Base-by-base conservation (phyloP, 306 rosid species). In the Vicia faba region DNA sequence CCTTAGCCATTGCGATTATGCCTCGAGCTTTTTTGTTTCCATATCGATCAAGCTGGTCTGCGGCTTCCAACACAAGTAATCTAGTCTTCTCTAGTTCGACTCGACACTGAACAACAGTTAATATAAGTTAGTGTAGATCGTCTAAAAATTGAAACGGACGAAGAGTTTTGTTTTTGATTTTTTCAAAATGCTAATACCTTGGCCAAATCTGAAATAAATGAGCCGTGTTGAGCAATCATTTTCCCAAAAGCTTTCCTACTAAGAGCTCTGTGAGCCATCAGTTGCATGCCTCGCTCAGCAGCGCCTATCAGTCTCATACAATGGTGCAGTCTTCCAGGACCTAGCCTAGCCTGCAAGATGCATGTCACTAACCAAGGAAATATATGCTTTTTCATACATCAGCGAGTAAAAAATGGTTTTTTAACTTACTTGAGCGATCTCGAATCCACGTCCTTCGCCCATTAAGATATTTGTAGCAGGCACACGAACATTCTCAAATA, bases 281-380 rank as follows among this genome's bases (percentile, higher is more conserved):
- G 3, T 53, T 82, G 79, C 92, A 95, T 90, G 75, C 96, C 97
- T 61, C 95, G 88, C 80, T 88, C 96, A 1, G 97, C 96, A 44
- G 89, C 95, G 64, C 99, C 99, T 69, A 95, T 82, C 78, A 86
- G 74, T 75, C 99, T 86, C 97, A 95, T 90, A 83, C 99, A 93
- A 77, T 95, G 99, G 83, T 88, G 99, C 83, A 95, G 72, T 86
- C 99, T 86, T 84, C 99, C 96, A 7, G 99, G 97, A 62, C 99
- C 97, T 15, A 93, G 75, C 85, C 99, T 82, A 75, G 95, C 99
- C 99, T 95, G 86, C 68, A 83, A 80, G 6, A 59, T 54, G 10
- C 29, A 67, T 68, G 50, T 56, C 25, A 53, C 48, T 44, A 69
- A 66, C 55, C 33, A 40, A 66, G 14, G 60, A 23, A 59, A 64